These are phyloP conservation scores for Quercus lobata DNA, from an alignment of 331 rosid genomes.

Conservation along the genomic window DNA sequence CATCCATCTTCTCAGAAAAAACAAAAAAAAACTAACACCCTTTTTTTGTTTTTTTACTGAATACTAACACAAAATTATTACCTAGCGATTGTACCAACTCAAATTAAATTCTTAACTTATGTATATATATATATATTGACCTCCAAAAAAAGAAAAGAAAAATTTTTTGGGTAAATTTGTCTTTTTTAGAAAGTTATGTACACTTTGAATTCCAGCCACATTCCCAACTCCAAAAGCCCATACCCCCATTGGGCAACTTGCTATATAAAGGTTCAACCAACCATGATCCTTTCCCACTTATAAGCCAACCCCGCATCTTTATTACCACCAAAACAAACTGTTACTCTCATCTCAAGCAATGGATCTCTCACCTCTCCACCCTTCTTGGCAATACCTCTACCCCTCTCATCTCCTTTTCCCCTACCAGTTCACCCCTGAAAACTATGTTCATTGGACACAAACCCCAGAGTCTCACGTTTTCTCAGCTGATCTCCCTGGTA, in stretches of 20 bases:
- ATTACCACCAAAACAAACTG: neutral
- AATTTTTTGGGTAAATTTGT: neutral
- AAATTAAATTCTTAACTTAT: neutral
- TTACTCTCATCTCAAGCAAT: slow-evolving; percentile 16
- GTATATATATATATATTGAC: too few species aligned
- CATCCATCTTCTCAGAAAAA: too few species aligned
- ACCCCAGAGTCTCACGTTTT: slow-evolving; percentile 68
- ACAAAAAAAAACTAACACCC: too few species aligned
- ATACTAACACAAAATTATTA: too few species aligned
- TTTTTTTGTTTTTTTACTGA: too few species aligned
- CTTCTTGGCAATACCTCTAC: slow-evolving; percentile 36
- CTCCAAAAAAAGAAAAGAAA: too few species aligned
- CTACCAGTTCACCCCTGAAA: slow-evolving; percentile 42
- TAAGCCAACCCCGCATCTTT: neutral
- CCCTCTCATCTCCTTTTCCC: slow-evolving; percentile 58
- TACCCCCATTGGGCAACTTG: slow-evolving; percentile 32
- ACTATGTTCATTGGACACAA: slow-evolving; percentile 73
- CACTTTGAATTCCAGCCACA: neutral
- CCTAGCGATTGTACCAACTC: neutral
- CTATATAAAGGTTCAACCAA: slow-evolving; percentile 12
- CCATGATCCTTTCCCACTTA: neutral
- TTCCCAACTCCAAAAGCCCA: neutral
- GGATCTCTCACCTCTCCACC: slow-evolving; percentile 40
- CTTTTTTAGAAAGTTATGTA: too few species aligned
- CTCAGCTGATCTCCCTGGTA: slow-evolving; percentile 77